These are phyloP conservation scores for Globisporangium barbulae DNA, from an alignment of 352 stramenopile species.

Conservation along the genomic window DNA sequence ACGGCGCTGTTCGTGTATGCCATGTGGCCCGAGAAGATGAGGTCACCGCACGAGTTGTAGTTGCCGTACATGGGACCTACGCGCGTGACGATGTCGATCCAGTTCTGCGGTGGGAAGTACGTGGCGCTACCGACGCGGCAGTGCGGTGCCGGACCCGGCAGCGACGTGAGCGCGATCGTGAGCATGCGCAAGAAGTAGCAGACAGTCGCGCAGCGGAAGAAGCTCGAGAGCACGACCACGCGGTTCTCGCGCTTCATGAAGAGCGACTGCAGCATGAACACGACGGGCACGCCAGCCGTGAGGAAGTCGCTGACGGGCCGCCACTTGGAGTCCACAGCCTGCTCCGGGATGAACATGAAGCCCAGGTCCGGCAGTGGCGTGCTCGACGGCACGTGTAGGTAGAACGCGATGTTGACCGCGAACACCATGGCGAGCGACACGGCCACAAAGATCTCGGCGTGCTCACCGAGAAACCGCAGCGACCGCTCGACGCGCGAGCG, in stretches of 20 bases:
- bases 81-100: constrained; percentile 72
- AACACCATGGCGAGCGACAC: constrained; percentile 67
- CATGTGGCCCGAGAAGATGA: constrained; percentile 80
- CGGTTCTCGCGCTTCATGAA: constrained; percentile 51
- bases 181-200: constrained; percentile 71
- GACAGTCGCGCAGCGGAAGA: constrained; percentile 68
- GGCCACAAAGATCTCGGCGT: constrained; percentile 67
- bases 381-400: constrained; percentile 55
- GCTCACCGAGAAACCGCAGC: constrained; percentile 41
- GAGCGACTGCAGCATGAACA: constrained; percentile 54
- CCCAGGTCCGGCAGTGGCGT: constrained; percentile 63
- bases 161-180: constrained; percentile 62
- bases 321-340: constrained; percentile 52
- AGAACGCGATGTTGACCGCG: constrained; percentile 70
- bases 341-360: constrained; percentile 73
- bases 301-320: constrained; percentile 65
- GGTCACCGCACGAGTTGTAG: constrained; percentile 74
- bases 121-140: constrained; percentile 43
- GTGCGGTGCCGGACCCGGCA: constrained; percentile 67
- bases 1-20: constrained; percentile 67
- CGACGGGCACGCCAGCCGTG: constrained; percentile 51
- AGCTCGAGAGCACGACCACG: constrained; percentile 45
- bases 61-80: constrained; percentile 72
- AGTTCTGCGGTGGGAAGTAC: constrained; percentile 59
- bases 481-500: constrained; percentile 37